phyloP scores from a whole-genome alignment of 345 rosid species.

The Syzygium jambos region DNA sequence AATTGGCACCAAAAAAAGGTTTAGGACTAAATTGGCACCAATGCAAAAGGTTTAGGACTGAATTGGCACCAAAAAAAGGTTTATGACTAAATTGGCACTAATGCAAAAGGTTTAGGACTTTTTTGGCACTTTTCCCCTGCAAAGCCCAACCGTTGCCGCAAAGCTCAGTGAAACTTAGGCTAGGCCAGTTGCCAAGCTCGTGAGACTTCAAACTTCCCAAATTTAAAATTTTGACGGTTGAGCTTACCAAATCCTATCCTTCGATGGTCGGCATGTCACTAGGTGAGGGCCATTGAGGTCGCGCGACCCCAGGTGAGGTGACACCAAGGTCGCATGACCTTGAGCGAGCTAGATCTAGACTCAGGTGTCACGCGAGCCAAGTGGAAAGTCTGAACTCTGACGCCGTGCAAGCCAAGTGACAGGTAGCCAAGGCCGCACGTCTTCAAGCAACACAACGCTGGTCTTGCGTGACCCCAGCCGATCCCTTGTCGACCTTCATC shows the following conservation, averaged over 20 bases:
- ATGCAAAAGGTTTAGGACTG: too few relatives aligned
- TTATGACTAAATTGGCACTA: too few relatives aligned
- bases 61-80: too few relatives aligned
- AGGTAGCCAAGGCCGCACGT: background rate
- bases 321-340: background rate
- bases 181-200: accelerated
- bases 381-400: background rate
- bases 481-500: background rate
- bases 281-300: background rate
- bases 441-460: accelerated
- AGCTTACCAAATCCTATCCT: background rate
- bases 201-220: background rate
- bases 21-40: too few relatives aligned
- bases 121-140: too few relatives aligned
- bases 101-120: too few relatives aligned
- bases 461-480: background rate
- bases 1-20: too few relatives aligned
- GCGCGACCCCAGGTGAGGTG: background rate
- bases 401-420: background rate
- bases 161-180: background rate
- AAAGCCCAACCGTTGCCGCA: background rate
- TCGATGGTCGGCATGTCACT: accelerated
- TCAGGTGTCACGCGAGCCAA: background rate
- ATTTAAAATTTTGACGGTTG: background rate
- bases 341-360: background rate